Evolutionary conservation across 2,329 filamentous ascomycete genomes (phyloP).

Genomic region (Pseudogymnoascus sp.): DNA sequence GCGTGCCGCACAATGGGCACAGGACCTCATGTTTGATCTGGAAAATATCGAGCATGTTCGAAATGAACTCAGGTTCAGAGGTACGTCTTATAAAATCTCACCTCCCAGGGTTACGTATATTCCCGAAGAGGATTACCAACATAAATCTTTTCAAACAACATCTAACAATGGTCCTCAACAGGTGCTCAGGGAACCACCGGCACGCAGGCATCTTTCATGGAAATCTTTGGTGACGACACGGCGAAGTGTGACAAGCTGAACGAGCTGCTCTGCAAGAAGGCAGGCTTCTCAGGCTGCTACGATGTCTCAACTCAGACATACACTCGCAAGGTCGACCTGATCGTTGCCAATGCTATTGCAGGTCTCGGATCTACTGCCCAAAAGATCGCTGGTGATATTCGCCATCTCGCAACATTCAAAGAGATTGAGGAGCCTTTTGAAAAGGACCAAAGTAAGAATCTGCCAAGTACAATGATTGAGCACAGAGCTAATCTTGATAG

Average conservation of each 20-base stretch:
- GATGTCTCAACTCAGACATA: constrained; percentile 55
- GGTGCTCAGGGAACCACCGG: constrained; percentile 51
- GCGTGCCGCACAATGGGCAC: constrained; percentile 64
- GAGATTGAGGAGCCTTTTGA: constrained; percentile 82
- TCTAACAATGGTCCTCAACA: not conserved
- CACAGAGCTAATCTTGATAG: not conserved
- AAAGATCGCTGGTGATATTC: constrained; percentile 65
- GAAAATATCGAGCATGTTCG: constrained; percentile 62
- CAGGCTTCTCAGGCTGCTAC: constrained; percentile 43
- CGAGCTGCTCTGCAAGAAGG: constrained; percentile 45
- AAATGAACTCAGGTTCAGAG: constrained; percentile 64
- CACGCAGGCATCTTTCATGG: constrained; percentile 62
- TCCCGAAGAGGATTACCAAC: not conserved
- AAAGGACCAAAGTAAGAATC: constrained; percentile 51
- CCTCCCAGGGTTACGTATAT: not conserved
- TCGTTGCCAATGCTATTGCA: constrained; percentile 70
- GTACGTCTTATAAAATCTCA: constrained; percentile 33
- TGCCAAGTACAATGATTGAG: not conserved
- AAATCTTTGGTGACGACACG: constrained; percentile 40
- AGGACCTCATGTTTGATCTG: constrained; percentile 69
- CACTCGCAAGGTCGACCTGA: constrained; percentile 70
- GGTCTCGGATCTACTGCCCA: constrained; percentile 73
- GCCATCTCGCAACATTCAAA: constrained; percentile 67
- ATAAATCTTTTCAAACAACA: not conserved
- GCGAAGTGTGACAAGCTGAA: constrained; percentile 47